Evolutionary conservation across 345 rosid genomes (phyloP).

Genomic region (Carallia brachiata): DNA sequence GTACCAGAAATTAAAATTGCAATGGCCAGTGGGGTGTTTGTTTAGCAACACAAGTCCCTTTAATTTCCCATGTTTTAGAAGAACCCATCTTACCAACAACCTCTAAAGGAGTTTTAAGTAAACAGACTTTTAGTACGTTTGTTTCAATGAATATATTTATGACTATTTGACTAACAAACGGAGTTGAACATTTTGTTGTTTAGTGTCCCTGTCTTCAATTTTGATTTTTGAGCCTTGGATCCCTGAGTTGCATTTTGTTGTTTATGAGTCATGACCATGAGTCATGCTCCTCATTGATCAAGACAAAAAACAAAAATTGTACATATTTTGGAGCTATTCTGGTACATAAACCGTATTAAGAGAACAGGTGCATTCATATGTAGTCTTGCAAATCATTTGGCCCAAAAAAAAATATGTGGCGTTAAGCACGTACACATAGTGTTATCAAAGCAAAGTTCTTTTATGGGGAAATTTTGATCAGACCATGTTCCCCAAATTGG

Average conservation of each 20-base stretch:
- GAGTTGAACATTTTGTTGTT: conserved; percentile 6
- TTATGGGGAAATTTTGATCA: background rate
- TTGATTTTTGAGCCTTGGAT: background rate
- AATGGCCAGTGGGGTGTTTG: background rate
- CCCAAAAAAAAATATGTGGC: background rate
- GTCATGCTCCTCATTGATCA: background rate
- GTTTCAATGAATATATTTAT: conserved; percentile 1
- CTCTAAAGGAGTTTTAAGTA: background rate
- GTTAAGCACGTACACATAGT: background rate
- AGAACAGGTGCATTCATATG: background rate
- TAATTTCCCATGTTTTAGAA: conserved; percentile 8
- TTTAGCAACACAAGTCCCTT: background rate
- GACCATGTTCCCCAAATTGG: conserved; percentile 4
- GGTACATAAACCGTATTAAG: background rate
- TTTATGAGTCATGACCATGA: too few species aligned
- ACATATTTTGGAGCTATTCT: background rate
- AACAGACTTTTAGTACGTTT: background rate
- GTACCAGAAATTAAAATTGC: background rate
- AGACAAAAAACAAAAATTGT: background rate
- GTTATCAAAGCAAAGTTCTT: background rate
- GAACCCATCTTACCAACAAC: conserved; percentile 16
- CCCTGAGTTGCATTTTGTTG: background rate
- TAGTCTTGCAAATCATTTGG: background rate
- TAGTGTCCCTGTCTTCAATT: background rate
- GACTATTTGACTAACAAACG: background rate